Base-by-base conservation (phyloP, 768 basidiomycete genomes). In the Chalciporus sphaerocephalus region DNA sequence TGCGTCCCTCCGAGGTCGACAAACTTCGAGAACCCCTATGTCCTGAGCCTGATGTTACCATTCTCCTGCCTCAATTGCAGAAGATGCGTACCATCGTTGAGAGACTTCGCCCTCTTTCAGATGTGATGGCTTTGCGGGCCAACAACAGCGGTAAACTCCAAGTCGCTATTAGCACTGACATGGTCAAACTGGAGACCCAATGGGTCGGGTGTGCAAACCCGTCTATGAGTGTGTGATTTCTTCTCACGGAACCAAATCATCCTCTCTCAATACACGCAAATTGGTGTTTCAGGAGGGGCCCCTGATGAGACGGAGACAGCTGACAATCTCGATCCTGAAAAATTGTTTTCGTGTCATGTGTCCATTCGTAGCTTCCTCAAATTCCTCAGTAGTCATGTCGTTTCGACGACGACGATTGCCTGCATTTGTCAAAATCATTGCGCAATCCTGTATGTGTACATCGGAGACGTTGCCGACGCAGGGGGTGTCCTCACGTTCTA, bases 401-500 rank as follows among this genome's bases (percentile, higher is more conserved):
- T 93, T 23, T 88, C 87, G 3, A 85, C 82, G 0, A 85, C 87
- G 2, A 91, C 90, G 0, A 91, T 94, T 48, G 89, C 87, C 24
- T 87, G 91, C 58, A 75, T 93, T 40, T 93, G 91, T 59, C 80
- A 83, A 53, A 75, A 81, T 47, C 85, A 92, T 51, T 92, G 89
- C 59, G 74, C 88, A 47, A 92, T 93, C 53, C 74, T 92, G 40
- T 93, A 92, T 52, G 89, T 92, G 43, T 93, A 92, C 58, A 85
- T 92, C 35, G 91, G 91, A 9, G 83, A 89, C 24, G 74, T 83
- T 10, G 78, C 79, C 5, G 82, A 88, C 45, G 80, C 85, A 0
- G 87, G 90, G 36, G 91, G 89, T 2, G 87, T 93, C 33, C 70
- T 93, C 51, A 93, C 91, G 2, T 92, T 87, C 60, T 93, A 92